Base-by-base conservation (phyloP, 352 stramenopile species). In the Phytophthora brassicae region DNA sequence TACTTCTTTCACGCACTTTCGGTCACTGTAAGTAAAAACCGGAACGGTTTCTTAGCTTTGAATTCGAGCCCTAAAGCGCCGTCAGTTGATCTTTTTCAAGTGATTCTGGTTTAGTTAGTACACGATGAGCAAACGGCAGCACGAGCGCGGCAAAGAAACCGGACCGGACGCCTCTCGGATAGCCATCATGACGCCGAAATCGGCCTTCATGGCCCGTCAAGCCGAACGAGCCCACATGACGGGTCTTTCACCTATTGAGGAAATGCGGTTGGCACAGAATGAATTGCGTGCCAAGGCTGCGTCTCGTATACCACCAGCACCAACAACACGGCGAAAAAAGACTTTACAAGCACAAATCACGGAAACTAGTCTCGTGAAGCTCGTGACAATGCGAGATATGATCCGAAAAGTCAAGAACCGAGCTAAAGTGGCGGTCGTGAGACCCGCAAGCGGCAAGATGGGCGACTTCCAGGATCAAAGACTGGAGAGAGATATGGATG, bases 261-360 rank as follows among this genome's bases (percentile, higher is more conserved):
- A 94, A 46, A 91, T 94, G 81, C 79, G 76, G 14, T 70, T 92
- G 39, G 85, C 76, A n/a, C 79, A 94, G 56, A 88, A 88, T 56
- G 84, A 94, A 63, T 53, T 92, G 36, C 82, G 82, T 0, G 84
- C 83, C 9, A 92, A 91, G 36, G 85, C 76, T 2, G 82, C 82
- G 7, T 72, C 75, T 2, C 76, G 86, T 19, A 52, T 89, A 45
- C 76, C 60, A 16, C 42, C 61, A 0, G 12, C 56, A 1, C 4
- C 29, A 2, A 1, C 29, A 7, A 20, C 53, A 13, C 62, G 64
- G 36, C 42, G 60, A 56, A 53, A n/a, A n/a, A n/a, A 36, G 60
- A 66, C 35, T 13, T 44, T 69, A 31, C 59, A 68, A 4, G 5
- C 46, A 16, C 64, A 72, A 19, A 35, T 73, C 23, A 69, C 52